A percentile compares a stretch with the other conserved stretches of the same genome.
Conservation (phyloP, 768 basidiomycete genomes). For the Dioszegia aurantiaca region DNA sequence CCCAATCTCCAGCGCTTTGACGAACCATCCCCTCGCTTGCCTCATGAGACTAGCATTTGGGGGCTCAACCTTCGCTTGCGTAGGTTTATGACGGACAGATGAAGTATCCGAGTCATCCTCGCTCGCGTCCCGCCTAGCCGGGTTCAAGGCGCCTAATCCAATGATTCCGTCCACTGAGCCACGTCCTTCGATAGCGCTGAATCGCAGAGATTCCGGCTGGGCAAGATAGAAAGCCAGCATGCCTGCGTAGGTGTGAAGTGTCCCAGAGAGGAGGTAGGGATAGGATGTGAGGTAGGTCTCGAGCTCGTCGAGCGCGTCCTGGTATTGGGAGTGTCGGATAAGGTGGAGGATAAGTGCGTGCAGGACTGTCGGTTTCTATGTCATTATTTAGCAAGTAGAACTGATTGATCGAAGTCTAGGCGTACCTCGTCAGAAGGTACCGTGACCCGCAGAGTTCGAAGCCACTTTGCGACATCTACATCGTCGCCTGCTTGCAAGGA, state of each 20-base stretch:
- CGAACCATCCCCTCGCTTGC: constrained; percentile 36
- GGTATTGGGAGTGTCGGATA: constrained; percentile 60
- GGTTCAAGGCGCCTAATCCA: too few species aligned
- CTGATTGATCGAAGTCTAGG: too few species aligned
- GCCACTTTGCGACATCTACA: constrained; percentile 35
- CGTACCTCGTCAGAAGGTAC: constrained; percentile 31
- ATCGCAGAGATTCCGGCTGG: constrained; percentile 30
- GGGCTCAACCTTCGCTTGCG: neutral
- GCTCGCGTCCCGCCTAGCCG: neutral
- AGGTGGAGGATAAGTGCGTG: constrained; percentile 71
- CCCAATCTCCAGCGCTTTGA: constrained; percentile 33
- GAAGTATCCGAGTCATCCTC: neutral
- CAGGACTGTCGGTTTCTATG: constrained; percentile 70
- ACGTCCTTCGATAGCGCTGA: too few species aligned
- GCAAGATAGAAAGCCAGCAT: constrained; percentile 61
- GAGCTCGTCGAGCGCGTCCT: constrained; percentile 76
- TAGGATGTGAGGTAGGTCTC: constrained; percentile 83
- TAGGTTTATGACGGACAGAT: neutral
- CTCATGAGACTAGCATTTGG: constrained; percentile 27
- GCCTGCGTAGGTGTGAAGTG: constrained; percentile 79
- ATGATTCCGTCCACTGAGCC: too few species aligned
- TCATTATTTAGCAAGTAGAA: too few species aligned
- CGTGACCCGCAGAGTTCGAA: constrained; percentile 27
- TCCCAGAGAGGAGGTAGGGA: constrained; percentile 77
- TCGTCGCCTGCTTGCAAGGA: constrained; percentile 1